Base-by-base conservation (phyloP, 495 filamentous ascomycete species). In the Saxophila tyrrhenica region DNA sequence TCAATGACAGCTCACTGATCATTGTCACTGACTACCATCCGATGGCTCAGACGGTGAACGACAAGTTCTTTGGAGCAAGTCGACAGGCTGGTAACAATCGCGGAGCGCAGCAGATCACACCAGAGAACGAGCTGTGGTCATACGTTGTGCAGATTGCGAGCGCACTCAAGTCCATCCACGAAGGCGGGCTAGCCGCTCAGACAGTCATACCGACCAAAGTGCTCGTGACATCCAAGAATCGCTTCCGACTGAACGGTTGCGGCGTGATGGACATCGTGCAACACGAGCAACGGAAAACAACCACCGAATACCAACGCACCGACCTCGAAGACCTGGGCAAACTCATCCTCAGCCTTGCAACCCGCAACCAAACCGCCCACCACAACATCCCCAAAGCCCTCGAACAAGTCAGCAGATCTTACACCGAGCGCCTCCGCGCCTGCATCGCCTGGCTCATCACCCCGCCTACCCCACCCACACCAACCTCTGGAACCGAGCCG, bases 1-100 rank as follows among this genome's bases (percentile, higher is more conserved):
- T 97, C 70, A 86, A 89, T 55, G 94, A 97, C 62, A 94, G 85
- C 67, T 97, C 94, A 16, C 75, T 98, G 50, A 84, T 98, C 55
- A 86, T 97, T 65, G 89, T 94, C 32, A 94, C 86, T 54, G 87
- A 94, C 66, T 98, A 91, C 64, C 86, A 94, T 63, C 94, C 92
- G 0, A 71, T 89, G 21, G 85, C 91, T 23, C 94, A 92, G 69
- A 95, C 92, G 2, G 75, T 98, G 15, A 80, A 82, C 29, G 91
- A 97, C 63, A 80, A 87, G 55, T 83, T 95, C 58, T 81, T 94
- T 57, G 20, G 38, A 3, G 2, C 25, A 1, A 22, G 15, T 15
- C 25, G 53, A 22, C 50, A 52, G 16, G 21, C 15, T 2, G 23
- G 32, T 20, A 29, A 2, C 17, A 76, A 78, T 38, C 66, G 50